Evolutionary conservation across 2,329 filamentous ascomycete species (phyloP), one percentile per base, ranked within the genome.

Genomic region (Cytospora schulzeri): DNA sequence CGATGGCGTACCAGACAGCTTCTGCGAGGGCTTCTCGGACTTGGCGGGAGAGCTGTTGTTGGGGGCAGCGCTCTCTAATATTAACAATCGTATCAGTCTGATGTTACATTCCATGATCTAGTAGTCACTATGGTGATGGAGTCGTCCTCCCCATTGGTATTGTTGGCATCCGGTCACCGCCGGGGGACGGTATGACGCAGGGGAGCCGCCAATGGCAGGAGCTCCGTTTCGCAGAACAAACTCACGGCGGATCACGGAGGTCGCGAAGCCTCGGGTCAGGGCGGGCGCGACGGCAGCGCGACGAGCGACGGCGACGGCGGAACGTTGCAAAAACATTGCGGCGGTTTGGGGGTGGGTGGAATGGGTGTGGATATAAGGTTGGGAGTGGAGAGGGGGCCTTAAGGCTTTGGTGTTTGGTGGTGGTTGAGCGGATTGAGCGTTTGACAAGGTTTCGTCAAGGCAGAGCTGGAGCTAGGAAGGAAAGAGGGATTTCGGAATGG

Each of bases 321-420:
- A 81, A 76, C 87, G 87, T 81, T 87, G 84, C 76, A 89, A 76
- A 72, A 88, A 86, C 87, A 89, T 88, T 73, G 73, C 76, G 76
- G 73, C 69, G 69, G 69, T 65, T 68, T n/a, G 68, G 72, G 72
- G 71, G 53, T 53, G 29, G 63, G 48, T 53, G 50, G 45, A 63
- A 48, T 53, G 50, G 45, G 65, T 29, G 53, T 53, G 48, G 57
- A 38, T 17, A 22, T 35, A 41, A 31, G 64, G 50, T 51, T 53
- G 29, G 9, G 65, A 62, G 65, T 58, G 65, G 65, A 66, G 65
- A 66, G 57, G 51, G 41, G 51, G 41, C 72, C 65, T 57, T 66
- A 54, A 0, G 69, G 52, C 57, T 76, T 75, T 60, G 64, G 19
- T 66, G 33, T 4, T 55, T 60, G 64, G 19, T 66, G 31, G 4